Evolutionary conservation across 192 early-diverging fungal species (phyloP).

Genomic region (Mortierella antarctica): DNA sequence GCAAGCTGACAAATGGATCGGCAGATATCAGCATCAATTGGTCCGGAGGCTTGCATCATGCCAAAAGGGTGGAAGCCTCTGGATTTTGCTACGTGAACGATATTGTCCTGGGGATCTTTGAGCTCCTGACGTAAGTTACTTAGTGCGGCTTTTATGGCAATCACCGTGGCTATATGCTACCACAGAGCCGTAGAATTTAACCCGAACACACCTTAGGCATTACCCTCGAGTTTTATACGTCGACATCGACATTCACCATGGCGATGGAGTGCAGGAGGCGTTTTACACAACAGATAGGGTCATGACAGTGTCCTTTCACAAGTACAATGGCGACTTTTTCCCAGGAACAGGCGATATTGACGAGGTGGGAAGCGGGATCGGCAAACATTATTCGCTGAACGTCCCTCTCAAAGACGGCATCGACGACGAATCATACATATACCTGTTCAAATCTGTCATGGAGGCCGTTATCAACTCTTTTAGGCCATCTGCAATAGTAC

Average conservation of each 20-base stretch:
- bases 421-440: slow-evolving; percentile 85
- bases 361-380: slow-evolving; percentile 82
- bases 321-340: slow-evolving; percentile 93
- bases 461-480: slow-evolving; percentile 76
- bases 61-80: slow-evolving; percentile 85
- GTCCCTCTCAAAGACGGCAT: slow-evolving; percentile 90
- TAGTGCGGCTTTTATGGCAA: background rate
- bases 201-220: slow-evolving; percentile 41
- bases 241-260: slow-evolving; percentile 98
- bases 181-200: background rate
- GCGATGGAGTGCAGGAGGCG: slow-evolving; percentile 97
- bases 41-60: slow-evolving; percentile 98
- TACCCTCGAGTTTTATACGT: slow-evolving; percentile 93
- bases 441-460: slow-evolving; percentile 82
- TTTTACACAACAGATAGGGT: slow-evolving; percentile 93
- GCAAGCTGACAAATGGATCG: slow-evolving; percentile 80
- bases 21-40: slow-evolving; percentile 97
- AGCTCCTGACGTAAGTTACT: slow-evolving; percentile 73
- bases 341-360: slow-evolving; percentile 88
- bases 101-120: slow-evolving; percentile 93
- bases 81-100: slow-evolving; percentile 99
- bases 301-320: slow-evolving; percentile 98
- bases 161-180: background rate
- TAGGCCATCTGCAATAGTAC: slow-evolving; percentile 84
- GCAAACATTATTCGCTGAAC: slow-evolving; percentile 90